A percentile compares a stretch with the other conserved stretches of the same genome.
Conservation (phyloP, 352 stramenopile species). For the Sclerospora graminicola region DNA sequence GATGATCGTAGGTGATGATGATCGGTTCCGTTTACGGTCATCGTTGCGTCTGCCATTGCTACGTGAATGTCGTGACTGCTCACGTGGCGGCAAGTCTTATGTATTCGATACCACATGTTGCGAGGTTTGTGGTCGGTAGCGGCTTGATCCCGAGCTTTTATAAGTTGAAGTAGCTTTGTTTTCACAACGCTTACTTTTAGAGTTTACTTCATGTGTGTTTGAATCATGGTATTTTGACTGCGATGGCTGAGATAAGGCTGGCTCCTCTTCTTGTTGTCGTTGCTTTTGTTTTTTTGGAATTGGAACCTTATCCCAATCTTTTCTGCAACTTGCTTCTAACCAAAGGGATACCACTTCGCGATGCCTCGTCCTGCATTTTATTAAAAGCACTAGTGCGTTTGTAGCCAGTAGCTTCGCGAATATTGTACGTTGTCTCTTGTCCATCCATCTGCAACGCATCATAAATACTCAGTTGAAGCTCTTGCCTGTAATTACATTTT, state of each 20-base stretch:
- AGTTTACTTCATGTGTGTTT: too few species aligned
- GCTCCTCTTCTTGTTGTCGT: constrained; percentile 5
- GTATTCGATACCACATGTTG: constrained; percentile 7
- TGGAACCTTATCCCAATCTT: constrained; percentile 34
- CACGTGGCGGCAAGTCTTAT: constrained; percentile 10
- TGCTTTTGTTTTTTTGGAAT: constrained; percentile 35
- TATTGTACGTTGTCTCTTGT: constrained; percentile 21
- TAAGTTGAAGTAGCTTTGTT: constrained; percentile 7
- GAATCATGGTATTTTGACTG: background rate
- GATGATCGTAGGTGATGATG: constrained; percentile 7
- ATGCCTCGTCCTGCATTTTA: constrained; percentile 36
- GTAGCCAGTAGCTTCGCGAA: constrained; percentile 23
- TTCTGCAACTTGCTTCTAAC: constrained; percentile 27
- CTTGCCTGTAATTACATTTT: constrained; percentile 19
- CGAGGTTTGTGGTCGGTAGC: constrained; percentile 24
- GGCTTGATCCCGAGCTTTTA: constrained; percentile 17
- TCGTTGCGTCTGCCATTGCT: constrained; percentile 10
- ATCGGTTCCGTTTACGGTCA: constrained; percentile 12
- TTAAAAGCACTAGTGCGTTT: constrained; percentile 47
- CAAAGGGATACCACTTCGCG: too few species aligned
- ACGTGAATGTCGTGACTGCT: constrained; percentile 4
- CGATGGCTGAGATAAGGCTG: background rate
- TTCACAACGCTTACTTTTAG: constrained; percentile 8
- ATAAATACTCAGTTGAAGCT: constrained; percentile 51
- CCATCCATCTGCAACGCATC: constrained; percentile 40